Base-by-base conservation (phyloP, 1,284 basidiomycete species). In the Pseudozyma sp. region DNA sequence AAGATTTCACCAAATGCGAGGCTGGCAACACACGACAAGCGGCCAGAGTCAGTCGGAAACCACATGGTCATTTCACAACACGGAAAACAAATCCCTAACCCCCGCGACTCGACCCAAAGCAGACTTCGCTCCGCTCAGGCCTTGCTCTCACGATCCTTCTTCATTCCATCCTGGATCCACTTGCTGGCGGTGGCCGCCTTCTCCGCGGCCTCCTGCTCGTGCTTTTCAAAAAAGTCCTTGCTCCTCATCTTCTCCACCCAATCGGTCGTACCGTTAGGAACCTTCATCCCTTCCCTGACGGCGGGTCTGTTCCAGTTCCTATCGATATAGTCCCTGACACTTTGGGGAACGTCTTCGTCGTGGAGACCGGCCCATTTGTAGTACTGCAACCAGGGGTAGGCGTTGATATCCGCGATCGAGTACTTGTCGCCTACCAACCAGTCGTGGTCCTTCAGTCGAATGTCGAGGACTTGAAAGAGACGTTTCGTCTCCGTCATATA, bases 361-460 rank as follows among this genome's bases (percentile, higher is more conserved):
- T 65, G 53, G 35, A 70, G 33, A 0, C 69, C 67, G 1, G 70
- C 67, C 67, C 62, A 67, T 31, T 69, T 72, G 52, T 67, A 66
- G 35, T 65, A 66, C 40, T 69, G 62, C n/a, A 73, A 50, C 77
- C 78, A 80, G 10, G 74, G 68, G 37, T 68, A 80, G 9, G 68
- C 77, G 52, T 79, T 79, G 30, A 75, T 75, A 46, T 80, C 78
- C 43, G 76, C 75, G 24, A 80, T 69, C 29, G 61, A 62, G 58
- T 75, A 77, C 54, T 79, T 79, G 43, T 75, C 70, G 0, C 77
- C 77, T 2, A 80, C 78, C 7, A 80, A 56, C 74, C 77, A 80
- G 52, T 73, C 68, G 51, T 76, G 69, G 16, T 57, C 57, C 17
- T 70, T 49, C 17, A 80, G 74, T 6, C 75, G 62, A 1, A 40